These are phyloP conservation scores for Oxalis stricta DNA, from an alignment of 441 rosid genomes.

Conservation along the genomic window DNA sequence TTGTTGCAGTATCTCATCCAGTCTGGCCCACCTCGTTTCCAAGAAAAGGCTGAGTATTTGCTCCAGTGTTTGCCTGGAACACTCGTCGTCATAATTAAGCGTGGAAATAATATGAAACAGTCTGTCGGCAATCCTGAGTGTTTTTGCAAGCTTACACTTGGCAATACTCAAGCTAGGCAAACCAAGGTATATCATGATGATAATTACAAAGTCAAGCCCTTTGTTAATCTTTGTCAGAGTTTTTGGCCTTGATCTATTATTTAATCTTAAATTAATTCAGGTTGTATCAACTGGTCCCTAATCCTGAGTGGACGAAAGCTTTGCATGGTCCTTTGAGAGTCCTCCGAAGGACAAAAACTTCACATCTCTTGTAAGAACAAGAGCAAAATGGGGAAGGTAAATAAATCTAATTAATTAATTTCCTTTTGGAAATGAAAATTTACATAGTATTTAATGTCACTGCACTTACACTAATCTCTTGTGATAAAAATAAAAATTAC, in stretches of 20 bases:
- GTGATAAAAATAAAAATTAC: constrained; percentile 14
- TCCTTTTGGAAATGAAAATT: no score
- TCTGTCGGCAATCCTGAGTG: constrained; percentile 97
- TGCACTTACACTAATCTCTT: not conserved
- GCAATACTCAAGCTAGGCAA: constrained; percentile 79
- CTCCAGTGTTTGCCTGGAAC: constrained; percentile 99
- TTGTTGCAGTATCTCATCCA: constrained; percentile 92
- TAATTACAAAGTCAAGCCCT: no score
- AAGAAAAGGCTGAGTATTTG: constrained; percentile 95
- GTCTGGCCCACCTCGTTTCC: constrained; percentile 99
- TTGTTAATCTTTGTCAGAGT: not conserved
- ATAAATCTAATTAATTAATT: not conserved
- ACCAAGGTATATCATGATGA: no score
- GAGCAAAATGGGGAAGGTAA: constrained; percentile 99
- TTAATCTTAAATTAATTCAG: no score
- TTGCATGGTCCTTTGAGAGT: constrained; percentile 92
- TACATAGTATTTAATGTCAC: no score
- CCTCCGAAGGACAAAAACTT: constrained; percentile 98
- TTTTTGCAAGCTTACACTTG: constrained; percentile 86
- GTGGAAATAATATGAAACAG: constrained; percentile 98
- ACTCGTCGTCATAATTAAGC: constrained; percentile 79
- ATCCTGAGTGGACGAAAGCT: constrained; percentile 98
- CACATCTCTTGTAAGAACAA: constrained; percentile 94
- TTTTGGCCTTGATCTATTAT: no score
- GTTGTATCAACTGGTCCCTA: constrained; percentile 89